Evolutionary conservation across 495 filamentous ascomycete genomes (phyloP), one percentile per base, ranked within the genome.

Genomic region (Neurospora sp.): DNA sequence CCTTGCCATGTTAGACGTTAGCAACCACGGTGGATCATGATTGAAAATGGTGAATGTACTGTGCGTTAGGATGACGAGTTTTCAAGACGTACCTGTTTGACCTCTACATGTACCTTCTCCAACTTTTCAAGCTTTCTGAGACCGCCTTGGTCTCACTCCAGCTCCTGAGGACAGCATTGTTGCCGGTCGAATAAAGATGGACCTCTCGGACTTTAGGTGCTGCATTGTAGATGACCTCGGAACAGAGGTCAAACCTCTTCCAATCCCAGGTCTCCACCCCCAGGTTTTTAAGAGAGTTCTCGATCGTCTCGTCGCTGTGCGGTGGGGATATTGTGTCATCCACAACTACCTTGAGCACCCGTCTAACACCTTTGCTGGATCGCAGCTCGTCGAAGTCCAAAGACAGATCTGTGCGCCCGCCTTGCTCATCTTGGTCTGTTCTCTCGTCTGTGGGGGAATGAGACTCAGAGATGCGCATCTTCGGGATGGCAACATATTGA

Each of bases 271-370:
- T 75, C 31, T 82, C 78, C 4, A 83, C 76, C 39, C 74, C 76
- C 8, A 81, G 72, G 0, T 72, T 72, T n/a, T 72, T 71, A 7
- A 82, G 74, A n/a, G 77, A 74, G 16, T 75, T 69, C 68, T 79
- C 81, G 48, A 84, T 84, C 0, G 74, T 72, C 38, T 82, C 78
- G 44, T 85, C 82, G 39, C 80, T 81, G 39, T 83, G 79, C 12
- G 79, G 65, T 0, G 27, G 72, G 75, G 72, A 53, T 3, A 72
- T 16, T 12, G 68, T 45, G 70, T 84, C 81, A 12, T 79, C 76
- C 4, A 84, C 82, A 37, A 79, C 79, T 14, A 82, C 75, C 45
- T 75, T 78, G 40, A 82, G 69, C 44, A 83, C 78, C 1, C 69
- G 75, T 45, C 76, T 76, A 0, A 81, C 81, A 14, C 72, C 71